These are phyloP conservation scores for Murraya paniculata DNA, from an alignment of 345 rosid species.

Conservation along the genomic window DNA sequence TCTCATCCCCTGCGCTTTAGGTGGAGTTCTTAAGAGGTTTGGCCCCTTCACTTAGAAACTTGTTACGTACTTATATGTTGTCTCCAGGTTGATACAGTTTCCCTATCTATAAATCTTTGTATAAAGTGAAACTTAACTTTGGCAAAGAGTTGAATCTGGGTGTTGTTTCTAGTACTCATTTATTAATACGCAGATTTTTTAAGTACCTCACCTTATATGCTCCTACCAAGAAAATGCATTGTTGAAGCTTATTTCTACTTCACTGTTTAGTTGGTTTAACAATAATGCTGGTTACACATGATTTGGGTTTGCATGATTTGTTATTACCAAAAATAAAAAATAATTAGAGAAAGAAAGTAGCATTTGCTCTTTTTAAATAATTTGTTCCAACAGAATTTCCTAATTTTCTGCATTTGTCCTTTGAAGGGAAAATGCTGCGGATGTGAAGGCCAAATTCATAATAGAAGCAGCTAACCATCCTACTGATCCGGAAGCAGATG, in stretches of 20 bases:
- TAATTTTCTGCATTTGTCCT: neutral
- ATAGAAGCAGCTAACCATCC: slow-evolving; percentile 99
- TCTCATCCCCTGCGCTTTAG: slow-evolving; percentile 93
- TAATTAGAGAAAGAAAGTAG: neutral
- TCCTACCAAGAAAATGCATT: neutral
- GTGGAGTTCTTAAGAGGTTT: slow-evolving; percentile 91
- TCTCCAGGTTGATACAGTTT: neutral
- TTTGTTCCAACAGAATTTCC: neutral
- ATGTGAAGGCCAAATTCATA: slow-evolving; percentile 93
- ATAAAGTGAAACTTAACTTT: neutral
- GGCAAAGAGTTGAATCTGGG: neutral
- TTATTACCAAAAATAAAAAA: neutral
- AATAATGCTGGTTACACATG: neutral
- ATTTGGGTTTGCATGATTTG: neutral
- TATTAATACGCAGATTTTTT: neutral
- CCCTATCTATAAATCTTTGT: neutral
- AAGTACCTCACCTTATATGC: neutral
- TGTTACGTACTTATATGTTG: neutral
- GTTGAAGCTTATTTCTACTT: neutral
- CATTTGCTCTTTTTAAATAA: neutral
- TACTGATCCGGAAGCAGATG: slow-evolving; percentile 96
- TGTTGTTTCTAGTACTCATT: neutral
- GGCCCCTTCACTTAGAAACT: slow-evolving; percentile 4
- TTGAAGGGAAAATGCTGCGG: slow-evolving; percentile 81
- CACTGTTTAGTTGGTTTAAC: neutral